Percentiles rank a stretch among this genome's conserved stretches.
Evolutionary conservation across 2,329 filamentous ascomycete species (phyloP).

Genomic region (Coniochaeta sp.): DNA sequence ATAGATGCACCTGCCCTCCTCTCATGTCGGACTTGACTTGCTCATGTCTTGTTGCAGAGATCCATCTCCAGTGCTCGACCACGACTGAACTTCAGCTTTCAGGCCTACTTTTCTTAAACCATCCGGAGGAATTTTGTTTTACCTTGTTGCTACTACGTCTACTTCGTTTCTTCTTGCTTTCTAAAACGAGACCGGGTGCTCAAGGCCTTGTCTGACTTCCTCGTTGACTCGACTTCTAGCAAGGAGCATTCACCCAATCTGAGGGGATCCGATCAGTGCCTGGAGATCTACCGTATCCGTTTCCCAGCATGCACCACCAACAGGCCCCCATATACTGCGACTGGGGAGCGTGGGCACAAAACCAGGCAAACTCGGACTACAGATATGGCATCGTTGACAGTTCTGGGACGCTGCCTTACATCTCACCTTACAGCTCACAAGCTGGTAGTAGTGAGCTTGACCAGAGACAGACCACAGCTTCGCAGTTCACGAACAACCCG

Average conservation of each 20-base stretch:
- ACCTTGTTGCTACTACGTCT: conserved; percentile 4
- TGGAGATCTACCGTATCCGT: conserved; percentile 29
- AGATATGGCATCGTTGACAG: conserved; percentile 40
- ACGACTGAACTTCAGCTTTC: neutral
- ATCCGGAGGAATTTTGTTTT: conserved; percentile 14
- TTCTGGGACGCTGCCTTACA: conserved; percentile 38
- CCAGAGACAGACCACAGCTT: conserved; percentile 34
- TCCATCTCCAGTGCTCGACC: neutral
- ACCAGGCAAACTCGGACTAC: conserved; percentile 26
- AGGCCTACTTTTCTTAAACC: conserved; percentile 9
- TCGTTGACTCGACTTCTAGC: neutral
- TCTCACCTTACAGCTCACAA: conserved; percentile 42
- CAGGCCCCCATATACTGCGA: conserved; percentile 41
- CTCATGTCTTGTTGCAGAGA: neutral
- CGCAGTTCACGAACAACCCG: conserved; percentile 36
- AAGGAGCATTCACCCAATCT: conserved; percentile 15
- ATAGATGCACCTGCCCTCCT: neutral
- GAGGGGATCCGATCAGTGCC: conserved; percentile 17
- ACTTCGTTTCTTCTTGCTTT: neutral
- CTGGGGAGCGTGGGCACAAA: conserved; percentile 52
- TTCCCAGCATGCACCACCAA: conserved; percentile 35
- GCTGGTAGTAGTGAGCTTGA: conserved; percentile 27
- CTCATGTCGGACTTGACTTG: neutral
- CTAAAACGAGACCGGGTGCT: neutral
- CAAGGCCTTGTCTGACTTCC: conserved; percentile 1